A percentile compares a stretch with the other conserved stretches of the same genome.
Evolutionary conservation across 179 eudicot species (phyloP).

Genomic region (Pouteria campechiana): DNA sequence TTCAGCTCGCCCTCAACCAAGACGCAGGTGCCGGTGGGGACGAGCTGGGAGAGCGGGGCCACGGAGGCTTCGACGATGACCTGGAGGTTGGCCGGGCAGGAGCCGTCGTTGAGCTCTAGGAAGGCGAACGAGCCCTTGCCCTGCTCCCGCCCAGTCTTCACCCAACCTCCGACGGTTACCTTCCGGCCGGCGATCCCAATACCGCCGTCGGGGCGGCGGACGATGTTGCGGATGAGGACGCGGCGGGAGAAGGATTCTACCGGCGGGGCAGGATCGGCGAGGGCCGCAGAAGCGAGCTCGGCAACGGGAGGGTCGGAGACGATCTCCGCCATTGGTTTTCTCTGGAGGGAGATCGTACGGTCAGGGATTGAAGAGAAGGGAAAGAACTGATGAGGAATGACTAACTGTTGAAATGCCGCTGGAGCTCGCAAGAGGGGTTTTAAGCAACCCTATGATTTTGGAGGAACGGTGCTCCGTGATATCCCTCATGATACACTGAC

Average conservation of each 20-base stretch:
- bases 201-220: constrained; percentile 58
- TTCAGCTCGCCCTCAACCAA: constrained; percentile 52
- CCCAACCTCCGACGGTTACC: constrained; percentile 81
- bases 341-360: too few species aligned
- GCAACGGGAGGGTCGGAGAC: constrained; percentile 1
- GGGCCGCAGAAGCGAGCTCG: constrained; percentile 2
- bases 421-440: too few species aligned
- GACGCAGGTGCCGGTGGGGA: constrained; percentile 61
- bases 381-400: too few species aligned
- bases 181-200: constrained; percentile 47
- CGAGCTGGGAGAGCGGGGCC: constrained; percentile 25
- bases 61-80: constrained; percentile 47
- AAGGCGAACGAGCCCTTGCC: constrained; percentile 73
- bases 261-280: constrained; percentile 6
- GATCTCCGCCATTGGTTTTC: too few species aligned
- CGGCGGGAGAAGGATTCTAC: constrained; percentile 86
- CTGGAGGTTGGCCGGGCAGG: constrained; percentile 67
- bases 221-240: constrained; percentile 40
- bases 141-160: constrained; percentile 76
- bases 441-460: too few species aligned
- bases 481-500: too few species aligned
- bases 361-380: too few species aligned
- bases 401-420: too few species aligned
- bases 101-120: constrained; percentile 75
- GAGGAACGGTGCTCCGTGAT: too few species aligned